These are phyloP conservation scores for Fraxinus anomala DNA, from an alignment of 257 asterid genomes.

Conservation along the genomic window DNA sequence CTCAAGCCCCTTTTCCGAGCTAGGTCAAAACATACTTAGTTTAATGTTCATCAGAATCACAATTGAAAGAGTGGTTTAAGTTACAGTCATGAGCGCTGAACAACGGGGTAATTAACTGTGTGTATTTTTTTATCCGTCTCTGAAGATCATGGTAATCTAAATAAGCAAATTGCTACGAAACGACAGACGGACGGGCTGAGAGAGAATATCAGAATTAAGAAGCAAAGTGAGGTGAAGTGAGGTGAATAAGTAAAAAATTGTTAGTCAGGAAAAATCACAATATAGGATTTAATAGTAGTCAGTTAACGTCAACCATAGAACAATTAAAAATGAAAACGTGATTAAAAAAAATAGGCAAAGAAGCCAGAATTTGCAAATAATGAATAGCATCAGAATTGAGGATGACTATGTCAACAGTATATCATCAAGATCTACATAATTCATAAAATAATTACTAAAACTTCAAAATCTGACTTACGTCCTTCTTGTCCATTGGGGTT, in stretches of 20 bases:
- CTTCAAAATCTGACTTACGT: conserved; percentile 57
- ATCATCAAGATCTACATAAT: not conserved
- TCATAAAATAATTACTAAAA: not conserved
- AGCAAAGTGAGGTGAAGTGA: not conserved
- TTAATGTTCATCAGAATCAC: not conserved
- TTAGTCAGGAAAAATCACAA: not conserved
- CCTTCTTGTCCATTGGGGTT: conserved; percentile 87
- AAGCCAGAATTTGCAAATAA: not conserved
- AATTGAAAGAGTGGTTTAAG: not conserved
- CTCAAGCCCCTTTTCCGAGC: not conserved
- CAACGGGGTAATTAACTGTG: not conserved
- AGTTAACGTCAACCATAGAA: not conserved
- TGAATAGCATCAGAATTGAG: not conserved
- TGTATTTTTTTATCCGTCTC: not conserved
- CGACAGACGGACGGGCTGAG: not conserved
- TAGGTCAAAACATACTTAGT: not conserved
- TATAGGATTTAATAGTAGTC: not conserved
- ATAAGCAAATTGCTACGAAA: not conserved
- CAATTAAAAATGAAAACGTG: not conserved
- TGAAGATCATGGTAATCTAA: not conserved
- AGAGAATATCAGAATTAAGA: not conserved
- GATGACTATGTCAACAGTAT: not conserved
- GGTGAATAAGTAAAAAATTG: not conserved
- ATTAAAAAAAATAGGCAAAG: not conserved
- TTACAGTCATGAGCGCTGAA: not conserved